A percentile compares a stretch with the other conserved stretches of the same genome.
phyloP scores from a whole-genome alignment of 2,329 filamentous ascomycete species.

The Trematosphaeria pertusa region DNA sequence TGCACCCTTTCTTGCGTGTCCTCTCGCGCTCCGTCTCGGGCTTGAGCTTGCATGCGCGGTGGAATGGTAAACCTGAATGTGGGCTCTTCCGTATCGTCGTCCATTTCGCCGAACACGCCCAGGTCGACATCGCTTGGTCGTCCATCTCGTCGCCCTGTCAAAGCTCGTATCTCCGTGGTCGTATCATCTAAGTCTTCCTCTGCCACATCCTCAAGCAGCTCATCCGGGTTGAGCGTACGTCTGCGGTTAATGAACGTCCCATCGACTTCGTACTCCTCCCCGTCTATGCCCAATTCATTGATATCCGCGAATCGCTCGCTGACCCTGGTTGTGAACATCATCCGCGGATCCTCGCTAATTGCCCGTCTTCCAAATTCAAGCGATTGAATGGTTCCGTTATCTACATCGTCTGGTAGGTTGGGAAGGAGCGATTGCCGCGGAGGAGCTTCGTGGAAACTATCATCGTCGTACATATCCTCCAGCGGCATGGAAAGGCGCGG shows the following conservation, averaged over 20 bases:
- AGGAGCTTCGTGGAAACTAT: constrained; percentile 49
- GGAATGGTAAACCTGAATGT: constrained; percentile 50
- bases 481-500: constrained; percentile 52
- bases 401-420: constrained; percentile 44
- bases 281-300: constrained; percentile 46
- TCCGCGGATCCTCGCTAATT: constrained; percentile 47
- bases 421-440: constrained; percentile 47
- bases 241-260: constrained; percentile 48
- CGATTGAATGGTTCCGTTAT: constrained; percentile 56
- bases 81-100: constrained; percentile 45
- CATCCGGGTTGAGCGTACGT: constrained; percentile 37
- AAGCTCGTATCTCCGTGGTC: constrained; percentile 34
- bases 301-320: constrained; percentile 61
- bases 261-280: constrained; percentile 50
- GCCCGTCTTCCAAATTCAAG: constrained; percentile 55
- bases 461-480: constrained; percentile 52
- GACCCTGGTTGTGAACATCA: constrained; percentile 54
- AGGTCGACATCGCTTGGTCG: constrained; percentile 39
- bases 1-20: constrained; percentile 12
- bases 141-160: constrained; percentile 40
- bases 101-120: constrained; percentile 40
- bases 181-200: constrained; percentile 44
- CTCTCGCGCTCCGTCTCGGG: constrained; percentile 19
- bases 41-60: constrained; percentile 36
- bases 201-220: constrained; percentile 46